Percentiles rank a stretch among this genome's conserved stretches.
These are phyloP conservation scores for Phoma sp. DNA, from an alignment of 2,329 filamentous ascomycete species.

Conservation along the genomic window DNA sequence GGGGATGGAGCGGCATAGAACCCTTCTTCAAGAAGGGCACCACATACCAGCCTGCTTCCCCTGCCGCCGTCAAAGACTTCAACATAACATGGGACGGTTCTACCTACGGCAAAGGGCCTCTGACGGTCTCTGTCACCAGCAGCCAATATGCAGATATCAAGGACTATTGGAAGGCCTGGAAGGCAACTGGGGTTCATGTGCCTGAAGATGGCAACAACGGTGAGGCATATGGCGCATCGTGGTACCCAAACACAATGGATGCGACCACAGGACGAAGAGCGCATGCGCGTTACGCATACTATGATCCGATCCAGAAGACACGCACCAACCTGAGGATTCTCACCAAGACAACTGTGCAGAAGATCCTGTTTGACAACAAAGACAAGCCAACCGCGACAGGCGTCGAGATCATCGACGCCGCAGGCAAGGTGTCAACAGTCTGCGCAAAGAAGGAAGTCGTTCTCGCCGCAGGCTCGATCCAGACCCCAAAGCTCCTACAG, in stretches of 20 bases:
- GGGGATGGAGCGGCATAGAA: constrained; percentile 61
- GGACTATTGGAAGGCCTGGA: constrained; percentile 35
- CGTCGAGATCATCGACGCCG: constrained; percentile 26
- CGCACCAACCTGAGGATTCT: constrained; percentile 39
- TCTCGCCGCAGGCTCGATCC: constrained; percentile 56
- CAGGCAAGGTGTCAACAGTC: constrained; percentile 22
- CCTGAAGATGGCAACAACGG: constrained; percentile 32
- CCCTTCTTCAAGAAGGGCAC: constrained; percentile 39
- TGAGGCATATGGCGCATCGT: constrained; percentile 32
- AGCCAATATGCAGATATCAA: constrained; percentile 39
- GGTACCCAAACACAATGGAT: constrained; percentile 40
- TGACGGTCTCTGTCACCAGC: constrained; percentile 34
- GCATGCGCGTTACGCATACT: constrained; percentile 40
- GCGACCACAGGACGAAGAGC: constrained; percentile 29
- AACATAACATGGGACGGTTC: constrained; percentile 39
- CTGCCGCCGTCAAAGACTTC: constrained; percentile 25
- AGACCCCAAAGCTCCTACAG: constrained; percentile 64
- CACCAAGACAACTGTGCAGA: constrained; percentile 28
- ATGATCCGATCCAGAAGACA: constrained; percentile 35
- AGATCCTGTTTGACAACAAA: constrained; percentile 29
- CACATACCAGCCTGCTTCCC: constrained; percentile 34
- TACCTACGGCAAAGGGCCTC: constrained; percentile 34
- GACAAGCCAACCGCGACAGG: constrained; percentile 27
- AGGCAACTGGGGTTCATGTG: constrained; percentile 25
- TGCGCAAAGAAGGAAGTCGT: constrained; percentile 55